These are phyloP conservation scores for Trichocladium uniseriatum DNA, from an alignment of 495 filamentous ascomycete genomes.

Conservation along the genomic window DNA sequence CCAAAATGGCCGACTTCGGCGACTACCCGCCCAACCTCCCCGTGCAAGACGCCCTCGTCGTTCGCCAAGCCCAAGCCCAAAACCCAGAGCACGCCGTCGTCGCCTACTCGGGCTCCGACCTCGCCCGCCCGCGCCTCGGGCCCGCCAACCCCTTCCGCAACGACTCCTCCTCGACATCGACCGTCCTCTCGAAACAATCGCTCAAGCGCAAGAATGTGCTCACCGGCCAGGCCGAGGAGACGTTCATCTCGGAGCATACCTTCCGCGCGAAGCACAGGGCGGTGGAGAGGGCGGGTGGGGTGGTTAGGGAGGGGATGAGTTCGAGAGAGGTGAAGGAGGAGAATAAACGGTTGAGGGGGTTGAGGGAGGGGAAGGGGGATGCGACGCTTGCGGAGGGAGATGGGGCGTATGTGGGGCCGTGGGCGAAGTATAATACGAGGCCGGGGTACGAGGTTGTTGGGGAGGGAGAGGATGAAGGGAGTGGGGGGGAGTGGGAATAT, in stretches of 20 bases:
- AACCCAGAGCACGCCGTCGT: slow-evolving; percentile 48
- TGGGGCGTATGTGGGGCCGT: slow-evolving; percentile 82
- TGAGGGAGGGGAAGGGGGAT: slow-evolving; percentile 76
- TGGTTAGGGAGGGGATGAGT: slow-evolving; percentile 33
- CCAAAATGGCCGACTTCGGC: slow-evolving; percentile 45
- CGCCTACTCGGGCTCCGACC: slow-evolving; percentile 57
- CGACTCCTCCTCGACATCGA: slow-evolving; percentile 28
- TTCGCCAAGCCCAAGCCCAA: slow-evolving; percentile 38
- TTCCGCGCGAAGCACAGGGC: slow-evolving; percentile 77
- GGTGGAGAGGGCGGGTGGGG: slow-evolving; percentile 45
- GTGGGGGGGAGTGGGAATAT: slow-evolving; percentile 66
- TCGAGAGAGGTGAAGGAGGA: slow-evolving; percentile 50
- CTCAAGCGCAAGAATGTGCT: slow-evolving; percentile 81
- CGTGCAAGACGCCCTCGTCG: slow-evolving; percentile 45
- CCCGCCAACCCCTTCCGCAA: slow-evolving; percentile 76
- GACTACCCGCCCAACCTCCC: slow-evolving; percentile 50
- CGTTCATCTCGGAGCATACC: slow-evolving; percentile 77
- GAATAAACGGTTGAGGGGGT: slow-evolving; percentile 53
- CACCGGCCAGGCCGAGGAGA: slow-evolving; percentile 81
- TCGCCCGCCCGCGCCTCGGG: slow-evolving; percentile 58
- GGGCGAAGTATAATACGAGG: slow-evolving; percentile 67
- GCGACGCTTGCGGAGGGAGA: slow-evolving; percentile 74
- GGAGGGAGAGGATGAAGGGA: slow-evolving; percentile 53
- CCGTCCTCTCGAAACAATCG: background rate
- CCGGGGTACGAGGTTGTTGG: slow-evolving; percentile 52